Conservation (phyloP, 345 rosid species). For the Eucalyptus curtisii region DNA sequence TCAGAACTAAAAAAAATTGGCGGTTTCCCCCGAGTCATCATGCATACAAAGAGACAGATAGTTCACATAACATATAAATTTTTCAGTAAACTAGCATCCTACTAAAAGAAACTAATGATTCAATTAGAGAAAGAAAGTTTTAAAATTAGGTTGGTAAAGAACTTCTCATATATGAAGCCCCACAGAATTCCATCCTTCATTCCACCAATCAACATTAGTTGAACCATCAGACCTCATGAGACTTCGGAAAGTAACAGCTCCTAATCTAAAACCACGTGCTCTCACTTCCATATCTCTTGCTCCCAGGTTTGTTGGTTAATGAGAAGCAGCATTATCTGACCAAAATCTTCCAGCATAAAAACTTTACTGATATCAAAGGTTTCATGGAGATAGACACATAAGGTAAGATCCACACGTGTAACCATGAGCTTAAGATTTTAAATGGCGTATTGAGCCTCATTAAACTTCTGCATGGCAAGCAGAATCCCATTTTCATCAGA, state of each 20-base stretch:
- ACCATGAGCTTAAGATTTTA: background rate
- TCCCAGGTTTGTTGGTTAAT: background rate
- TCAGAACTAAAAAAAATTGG: background rate
- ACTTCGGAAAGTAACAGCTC: background rate
- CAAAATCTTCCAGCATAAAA: background rate
- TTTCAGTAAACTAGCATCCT: background rate
- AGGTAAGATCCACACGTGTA: background rate
- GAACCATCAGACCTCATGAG: background rate
- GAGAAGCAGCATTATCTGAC: background rate
- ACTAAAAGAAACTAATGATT: background rate
- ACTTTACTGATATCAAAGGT: background rate
- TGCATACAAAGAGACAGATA: background rate
- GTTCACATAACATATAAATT: background rate
- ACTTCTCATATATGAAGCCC: background rate
- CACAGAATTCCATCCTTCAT: background rate
- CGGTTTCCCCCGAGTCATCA: background rate
- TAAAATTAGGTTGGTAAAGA: background rate
- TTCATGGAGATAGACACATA: background rate
- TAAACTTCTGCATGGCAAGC: background rate
- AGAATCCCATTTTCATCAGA: background rate
- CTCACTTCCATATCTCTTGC: background rate
- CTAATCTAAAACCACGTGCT: background rate
- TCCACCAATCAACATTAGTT: background rate
- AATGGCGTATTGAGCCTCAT: background rate
- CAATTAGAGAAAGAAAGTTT: background rate